Evolutionary conservation across 1,139 yeast genomes (phyloP).

Genomic region (Hanseniaspora sp.): DNA sequence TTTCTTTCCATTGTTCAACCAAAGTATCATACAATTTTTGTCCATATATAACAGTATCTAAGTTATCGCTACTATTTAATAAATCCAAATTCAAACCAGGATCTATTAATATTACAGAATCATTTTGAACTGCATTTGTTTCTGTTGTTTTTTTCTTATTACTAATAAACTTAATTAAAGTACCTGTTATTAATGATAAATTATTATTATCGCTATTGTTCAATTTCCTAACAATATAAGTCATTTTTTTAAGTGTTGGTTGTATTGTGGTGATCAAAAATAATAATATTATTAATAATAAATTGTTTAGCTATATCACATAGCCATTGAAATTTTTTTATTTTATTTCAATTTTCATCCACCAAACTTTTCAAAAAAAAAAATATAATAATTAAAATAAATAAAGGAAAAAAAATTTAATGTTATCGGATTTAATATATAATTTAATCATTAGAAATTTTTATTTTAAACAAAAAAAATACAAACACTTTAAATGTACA

Average conservation of each 20-base stretch:
- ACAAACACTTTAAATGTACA: too few relatives aligned
- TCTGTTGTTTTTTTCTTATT: not conserved
- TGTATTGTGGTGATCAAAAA: not conserved
- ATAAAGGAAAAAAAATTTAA: too few relatives aligned
- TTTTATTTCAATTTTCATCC: too few relatives aligned
- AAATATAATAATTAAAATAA: too few relatives aligned
- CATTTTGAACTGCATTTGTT: not conserved
- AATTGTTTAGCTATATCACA: too few relatives aligned
- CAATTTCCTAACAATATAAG: constrained; percentile 1
- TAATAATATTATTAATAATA: too few relatives aligned
- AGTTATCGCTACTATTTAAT: constrained; percentile 26
- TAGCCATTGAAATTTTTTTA: too few relatives aligned
- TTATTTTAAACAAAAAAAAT: too few relatives aligned
- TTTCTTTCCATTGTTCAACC: constrained; percentile 34
- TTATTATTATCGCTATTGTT: not conserved
- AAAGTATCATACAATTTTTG: constrained; percentile 21
- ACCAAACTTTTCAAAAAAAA: too few relatives aligned
- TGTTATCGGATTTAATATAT: too few relatives aligned
- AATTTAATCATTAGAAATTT: too few relatives aligned
- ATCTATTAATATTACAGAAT: not conserved
- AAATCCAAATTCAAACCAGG: not conserved
- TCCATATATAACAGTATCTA: not conserved
- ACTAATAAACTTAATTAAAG: not conserved
- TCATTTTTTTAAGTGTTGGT: not conserved
- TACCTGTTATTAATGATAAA: not conserved